A percentile compares a stretch with the other conserved stretches of the same genome.
phyloP scores from a whole-genome alignment of 1,284 basidiomycete species.

The Ustilago shanxiensis region DNA sequence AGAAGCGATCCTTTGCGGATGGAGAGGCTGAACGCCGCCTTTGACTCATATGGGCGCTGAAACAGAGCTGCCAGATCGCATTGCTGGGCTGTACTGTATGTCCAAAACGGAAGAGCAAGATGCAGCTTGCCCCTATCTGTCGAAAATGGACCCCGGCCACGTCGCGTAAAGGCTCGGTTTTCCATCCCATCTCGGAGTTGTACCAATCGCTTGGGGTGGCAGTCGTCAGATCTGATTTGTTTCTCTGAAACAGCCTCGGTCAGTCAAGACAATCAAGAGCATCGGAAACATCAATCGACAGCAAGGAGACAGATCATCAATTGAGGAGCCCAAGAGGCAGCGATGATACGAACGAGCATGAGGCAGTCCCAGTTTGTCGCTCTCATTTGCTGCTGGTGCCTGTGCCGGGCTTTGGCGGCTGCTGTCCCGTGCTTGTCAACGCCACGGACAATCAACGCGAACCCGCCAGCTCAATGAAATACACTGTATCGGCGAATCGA shows the following conservation, averaged over 20 bases:
- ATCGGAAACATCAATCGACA: neutral
- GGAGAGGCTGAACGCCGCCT: neutral
- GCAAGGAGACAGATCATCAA: neutral
- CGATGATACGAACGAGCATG: neutral
- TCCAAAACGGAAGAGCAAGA: too few species aligned
- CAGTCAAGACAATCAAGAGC: neutral
- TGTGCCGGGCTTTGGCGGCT: too few species aligned
- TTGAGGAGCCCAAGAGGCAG: neutral
- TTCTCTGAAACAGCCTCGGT: too few species aligned
- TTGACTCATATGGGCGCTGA: neutral
- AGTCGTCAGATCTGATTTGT: too few species aligned
- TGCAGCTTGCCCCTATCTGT: too few species aligned
- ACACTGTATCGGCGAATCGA: too few species aligned
- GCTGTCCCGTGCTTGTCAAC: too few species aligned
- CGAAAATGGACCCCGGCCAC: too few species aligned
- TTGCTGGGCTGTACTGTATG: neutral
- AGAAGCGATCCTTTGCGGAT: neutral
- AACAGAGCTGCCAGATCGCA: neutral
- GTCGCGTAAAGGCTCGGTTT: neutral
- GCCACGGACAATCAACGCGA: too few species aligned
- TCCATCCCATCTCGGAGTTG: neutral
- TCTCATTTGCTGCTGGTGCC: too few species aligned
- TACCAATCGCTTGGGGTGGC: neutral
- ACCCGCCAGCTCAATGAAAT: too few species aligned
- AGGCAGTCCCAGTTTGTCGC: too few species aligned